Base-by-base conservation (phyloP, 2,329 filamentous ascomycete species). In the Penicillium sp. region DNA sequence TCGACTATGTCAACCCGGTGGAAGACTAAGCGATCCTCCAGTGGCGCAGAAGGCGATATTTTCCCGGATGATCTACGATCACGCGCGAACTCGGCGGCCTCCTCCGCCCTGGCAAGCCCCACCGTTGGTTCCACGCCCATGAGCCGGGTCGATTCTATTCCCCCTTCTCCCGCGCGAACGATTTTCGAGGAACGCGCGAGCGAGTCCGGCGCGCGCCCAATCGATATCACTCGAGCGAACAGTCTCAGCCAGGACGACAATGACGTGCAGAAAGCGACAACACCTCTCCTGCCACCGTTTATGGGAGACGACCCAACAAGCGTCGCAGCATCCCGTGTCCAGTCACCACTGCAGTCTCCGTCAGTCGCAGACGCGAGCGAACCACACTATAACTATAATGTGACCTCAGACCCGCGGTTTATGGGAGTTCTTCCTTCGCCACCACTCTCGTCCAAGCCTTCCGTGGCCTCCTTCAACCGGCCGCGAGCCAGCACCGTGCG, bases 321-420 rank as follows among this genome's bases (percentile, higher is more conserved):
- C 39, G 68, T 69, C n/a, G 70, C 78, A 38, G 78, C 84, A 42
- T 82, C 86, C 0, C 82, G 83, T 1, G 80, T 88, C 33, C 83
- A 90, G 58, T 96, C 91, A 8, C 91, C 93, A n/a, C 79, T 96
- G 27, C 91, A 96, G 73, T 96, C 91, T 0, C 92, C 92, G 0
- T 89, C 86, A 0, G 83, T 94, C 19, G 90, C 88, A 10, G 86
- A 87, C n/a, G 77, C 82, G 39, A 74, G 76, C 36, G 61, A 75
- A 70, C 21, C 79, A 17, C 67, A 77, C 49, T 75, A 73, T 44
- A 72, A 77, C 50, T 75, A 74, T 43, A 71, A 75, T 25, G 79
- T 79, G 17, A 80, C 81, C 17, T 73, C 79, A 15, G 80, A 81
- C 50, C 78, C 81, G 15, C 79, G 81, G 38, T 72, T 81, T 61